These are phyloP conservation scores for Xylaria hypoxylon DNA, from an alignment of 2,329 filamentous ascomycete species.

Conservation along the genomic window DNA sequence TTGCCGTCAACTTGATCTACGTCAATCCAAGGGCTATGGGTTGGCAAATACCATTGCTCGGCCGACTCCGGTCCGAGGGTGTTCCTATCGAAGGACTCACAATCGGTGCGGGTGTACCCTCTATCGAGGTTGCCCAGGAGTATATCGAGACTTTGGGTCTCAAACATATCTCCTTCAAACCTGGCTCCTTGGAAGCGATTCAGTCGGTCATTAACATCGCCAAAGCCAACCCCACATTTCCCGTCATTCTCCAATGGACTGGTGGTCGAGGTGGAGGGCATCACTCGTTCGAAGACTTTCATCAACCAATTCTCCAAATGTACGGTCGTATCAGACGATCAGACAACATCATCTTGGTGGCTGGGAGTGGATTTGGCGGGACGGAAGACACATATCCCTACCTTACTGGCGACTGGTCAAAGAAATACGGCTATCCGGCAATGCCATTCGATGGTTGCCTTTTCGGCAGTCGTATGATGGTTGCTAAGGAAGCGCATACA, in stretches of 20 bases:
- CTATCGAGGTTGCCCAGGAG: conserved; percentile 90
- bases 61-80: conserved; percentile 82
- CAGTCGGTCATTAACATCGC: conserved; percentile 92
- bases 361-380: conserved; percentile 91
- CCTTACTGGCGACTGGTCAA: conserved; percentile 89
- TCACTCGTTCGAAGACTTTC: conserved; percentile 96
- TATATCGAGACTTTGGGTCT: conserved; percentile 93
- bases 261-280: conserved; percentile 93
- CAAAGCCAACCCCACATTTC: conserved; percentile 92
- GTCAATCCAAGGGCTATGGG: conserved; percentile 89
- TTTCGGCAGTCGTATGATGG: conserved; percentile 95
- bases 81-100: conserved; percentile 92
- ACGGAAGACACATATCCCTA: conserved; percentile 93
- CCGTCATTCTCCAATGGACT: conserved; percentile 94
- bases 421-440: conserved; percentile 84
- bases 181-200: conserved; percentile 87
- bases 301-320: conserved; percentile 90
- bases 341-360: conserved; percentile 88
- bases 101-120: conserved; percentile 93
- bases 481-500: conserved; percentile 90
- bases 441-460: conserved; percentile 96
- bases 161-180: conserved; percentile 95
- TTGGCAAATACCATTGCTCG: conserved; percentile 91
- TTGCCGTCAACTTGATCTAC: conserved; percentile 91
- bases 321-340: conserved; percentile 88